Base-by-base conservation (phyloP, 2,329 filamentous ascomycete genomes). In the Pseudogymnoascus sp. region DNA sequence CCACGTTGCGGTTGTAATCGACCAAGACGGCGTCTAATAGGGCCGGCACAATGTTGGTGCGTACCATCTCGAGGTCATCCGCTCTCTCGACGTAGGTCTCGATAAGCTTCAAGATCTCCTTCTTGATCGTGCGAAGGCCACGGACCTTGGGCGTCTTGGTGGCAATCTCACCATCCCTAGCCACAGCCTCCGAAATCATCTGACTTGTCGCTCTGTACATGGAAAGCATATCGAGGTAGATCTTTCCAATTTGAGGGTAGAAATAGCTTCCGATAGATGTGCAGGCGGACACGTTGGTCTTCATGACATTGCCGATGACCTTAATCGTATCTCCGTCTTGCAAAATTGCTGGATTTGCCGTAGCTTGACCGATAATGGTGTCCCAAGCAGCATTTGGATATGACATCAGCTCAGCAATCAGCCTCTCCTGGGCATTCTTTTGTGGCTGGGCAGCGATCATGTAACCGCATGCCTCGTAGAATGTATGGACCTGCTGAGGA, bases 251-350 rank as follows among this genome's bases (percentile, higher is more conserved):
- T 75, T 99, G 95, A 11, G 95, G 93, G 73, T 96, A 97, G 77
- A 99, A 99, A 78, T 97, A 99, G 62, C 91, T 87, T 35, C 96
- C 95, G 64, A 99, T 95, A 0, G 95, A 97, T 36, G 90, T 91
- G 76, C 95, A 99, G 36, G 95, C 95, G n/a, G 96, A 93, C 4
- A 99, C 95, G 71, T 99, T 99, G 0, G 95, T 99, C 84, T 99
- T 99, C 95, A 99, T 99, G 74, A 99, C 97, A 78, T 99, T 99
- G 69, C 95, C 95, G 67, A 99, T 93, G 69, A 99, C 88, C 80
- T 99, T 99, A 79, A 99, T 97, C 0, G 93, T 96, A 70, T 99
- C 93, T 10, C 87, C 82, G 72, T 97, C 92, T 75, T 97, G 91
- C 11, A 99, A 82, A 69, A 95, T 92, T 21, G 87, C 83, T 0